These are phyloP conservation scores for Boletus rubropictus DNA, from an alignment of 768 basidiomycete species.

Conservation along the genomic window DNA sequence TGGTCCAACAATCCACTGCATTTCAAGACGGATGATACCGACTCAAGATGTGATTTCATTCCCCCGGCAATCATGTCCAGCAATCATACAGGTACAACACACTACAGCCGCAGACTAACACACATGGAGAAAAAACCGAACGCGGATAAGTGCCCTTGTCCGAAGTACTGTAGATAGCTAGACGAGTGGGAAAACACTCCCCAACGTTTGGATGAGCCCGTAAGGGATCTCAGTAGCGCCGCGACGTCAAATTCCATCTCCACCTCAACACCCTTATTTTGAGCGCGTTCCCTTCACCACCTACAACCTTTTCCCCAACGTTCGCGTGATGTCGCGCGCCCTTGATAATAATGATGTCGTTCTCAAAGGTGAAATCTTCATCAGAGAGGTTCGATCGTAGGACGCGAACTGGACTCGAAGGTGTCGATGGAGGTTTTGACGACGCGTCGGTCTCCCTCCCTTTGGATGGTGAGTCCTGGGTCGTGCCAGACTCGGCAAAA, in stretches of 20 bases:
- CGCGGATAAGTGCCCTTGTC: slow-evolving; percentile 8
- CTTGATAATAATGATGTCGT: slow-evolving; percentile 15
- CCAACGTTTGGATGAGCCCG: neutral
- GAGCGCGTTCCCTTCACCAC: slow-evolving; percentile 9
- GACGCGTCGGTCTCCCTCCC: neutral
- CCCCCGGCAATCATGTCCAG: neutral
- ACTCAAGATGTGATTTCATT: too few relatives aligned
- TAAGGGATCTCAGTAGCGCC: neutral
- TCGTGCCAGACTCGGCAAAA: neutral
- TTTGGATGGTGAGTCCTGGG: neutral
- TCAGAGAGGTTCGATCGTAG: slow-evolving; percentile 18
- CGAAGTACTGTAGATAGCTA: slow-evolving; percentile 13
- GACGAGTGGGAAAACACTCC: slow-evolving; percentile 10
- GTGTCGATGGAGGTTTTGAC: neutral
- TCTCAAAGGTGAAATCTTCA: slow-evolving; percentile 21
- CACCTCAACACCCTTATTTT: slow-evolving; percentile 26
- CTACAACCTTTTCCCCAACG: slow-evolving; percentile 13
- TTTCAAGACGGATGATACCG: neutral
- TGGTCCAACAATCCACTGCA: neutral
- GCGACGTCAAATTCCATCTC: slow-evolving; percentile 16
- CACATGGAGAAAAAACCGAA: neutral
- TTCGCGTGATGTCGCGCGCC: neutral
- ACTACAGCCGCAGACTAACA: neutral
- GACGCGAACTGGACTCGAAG: neutral
- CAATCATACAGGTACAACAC: neutral